Conservation (phyloP, 495 filamentous ascomycete genomes). For the Talaromyces trachyspermus region DNA sequence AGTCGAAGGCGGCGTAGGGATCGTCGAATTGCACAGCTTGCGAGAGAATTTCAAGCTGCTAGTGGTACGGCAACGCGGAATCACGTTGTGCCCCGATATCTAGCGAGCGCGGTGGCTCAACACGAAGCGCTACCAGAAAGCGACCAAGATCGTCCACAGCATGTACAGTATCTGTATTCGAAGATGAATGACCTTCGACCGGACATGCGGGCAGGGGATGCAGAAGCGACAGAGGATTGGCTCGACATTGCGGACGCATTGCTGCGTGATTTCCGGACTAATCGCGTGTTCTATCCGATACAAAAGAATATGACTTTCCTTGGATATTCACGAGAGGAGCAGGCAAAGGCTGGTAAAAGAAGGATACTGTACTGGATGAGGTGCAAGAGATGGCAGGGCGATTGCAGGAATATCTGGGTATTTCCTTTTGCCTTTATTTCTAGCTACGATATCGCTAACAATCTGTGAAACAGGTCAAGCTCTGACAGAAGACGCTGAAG, state of each 20-base stretch:
- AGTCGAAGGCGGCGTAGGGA: constrained; percentile 32
- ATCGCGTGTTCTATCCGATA: constrained; percentile 69
- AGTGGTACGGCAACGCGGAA: constrained; percentile 8
- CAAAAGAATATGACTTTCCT: constrained; percentile 63
- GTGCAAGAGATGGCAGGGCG: constrained; percentile 60
- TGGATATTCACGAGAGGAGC: constrained; percentile 48
- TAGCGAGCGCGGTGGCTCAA: constrained; percentile 16
- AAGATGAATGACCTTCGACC: constrained; percentile 47
- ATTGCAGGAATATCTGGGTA: constrained; percentile 51
- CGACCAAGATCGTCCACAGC: constrained; percentile 39
- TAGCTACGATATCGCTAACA: not conserved
- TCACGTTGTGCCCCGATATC: constrained; percentile 23
- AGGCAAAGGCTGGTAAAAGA: constrained; percentile 32
- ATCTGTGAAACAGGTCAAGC: not conserved
- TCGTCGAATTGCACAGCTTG: constrained; percentile 36
- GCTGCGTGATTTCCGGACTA: constrained; percentile 71
- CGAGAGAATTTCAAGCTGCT: constrained; percentile 28
- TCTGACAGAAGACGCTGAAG: constrained; percentile 12
- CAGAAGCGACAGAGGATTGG: constrained; percentile 54
- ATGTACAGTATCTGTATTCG: constrained; percentile 50
- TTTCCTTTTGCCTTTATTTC: not conserved
- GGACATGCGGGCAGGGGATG: constrained; percentile 42
- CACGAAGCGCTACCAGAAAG: constrained; percentile 19
- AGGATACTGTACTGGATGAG: constrained; percentile 42
- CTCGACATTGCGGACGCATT: constrained; percentile 67